Evolutionary conservation across 768 basidiomycete genomes (phyloP), one percentile per base, ranked within the genome.

Genomic region (Hypholoma sublateritium): DNA sequence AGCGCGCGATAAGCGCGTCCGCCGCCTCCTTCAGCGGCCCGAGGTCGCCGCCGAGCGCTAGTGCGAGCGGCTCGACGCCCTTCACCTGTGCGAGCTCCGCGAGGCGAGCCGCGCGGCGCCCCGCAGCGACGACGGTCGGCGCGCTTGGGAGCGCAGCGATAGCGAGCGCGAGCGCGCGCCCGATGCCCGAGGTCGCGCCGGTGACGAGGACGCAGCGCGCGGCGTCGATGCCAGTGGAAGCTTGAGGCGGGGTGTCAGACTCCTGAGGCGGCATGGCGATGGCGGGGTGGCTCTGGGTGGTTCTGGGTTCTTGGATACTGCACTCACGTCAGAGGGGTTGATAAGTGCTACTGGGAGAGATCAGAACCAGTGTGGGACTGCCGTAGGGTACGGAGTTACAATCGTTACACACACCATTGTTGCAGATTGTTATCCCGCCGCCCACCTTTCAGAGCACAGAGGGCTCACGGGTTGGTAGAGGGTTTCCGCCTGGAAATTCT

Each of bases 151-250:
- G 71, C 25, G 66, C 68, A 28, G 80, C 73, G 42, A 85, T 72
- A 19, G 76, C 73, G 9, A 81, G 71, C 5, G 84, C 83, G 5
- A 86, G 77, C 35, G 78, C 77, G 3, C 82, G 79, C 16, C 85
- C 84, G 32, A 85, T 80, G 32, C 84, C 84, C 28, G 81, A 70
- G 3, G 84, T 84, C 2, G 82, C 83, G n/a, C 83, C 82, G 46
- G 80, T 74, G 55, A 84, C 70, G 51, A 84, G 75, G 58, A 84
- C 68, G 54, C 80, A 82, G 67, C 78, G 80, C 24, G 72, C 73
- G 65, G 77, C 71, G 62, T 74, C 68, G 56, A 84, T 80, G 50
- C 68, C 69, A 51, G 74, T 19, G 43, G 51, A 9, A 67, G 68
- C 70, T 72, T 45, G 56, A 22, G 46, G 46, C 45, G 55, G 43